Conservation (phyloP, 2,329 filamentous ascomycete genomes). For the Botrytis aclada region DNA sequence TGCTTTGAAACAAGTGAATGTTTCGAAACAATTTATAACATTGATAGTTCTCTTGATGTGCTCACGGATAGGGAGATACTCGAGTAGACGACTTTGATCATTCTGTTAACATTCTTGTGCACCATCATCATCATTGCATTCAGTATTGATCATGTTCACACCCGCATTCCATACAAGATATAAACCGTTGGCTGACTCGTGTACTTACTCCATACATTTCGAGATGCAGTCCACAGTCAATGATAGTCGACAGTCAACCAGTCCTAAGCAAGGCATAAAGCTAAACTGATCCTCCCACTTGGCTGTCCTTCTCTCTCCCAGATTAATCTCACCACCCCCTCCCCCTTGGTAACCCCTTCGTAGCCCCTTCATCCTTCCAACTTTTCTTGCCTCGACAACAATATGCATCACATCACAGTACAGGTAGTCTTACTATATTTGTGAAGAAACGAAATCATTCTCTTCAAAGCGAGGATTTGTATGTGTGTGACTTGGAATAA, state of each 20-base stretch:
- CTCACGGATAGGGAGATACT: neutral
- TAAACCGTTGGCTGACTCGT: neutral
- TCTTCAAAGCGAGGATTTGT: neutral
- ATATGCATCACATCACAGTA: neutral
- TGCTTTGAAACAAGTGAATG: neutral
- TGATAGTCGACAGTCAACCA: neutral
- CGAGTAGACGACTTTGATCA: neutral
- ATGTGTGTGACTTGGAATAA: neutral
- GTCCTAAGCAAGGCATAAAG: neutral
- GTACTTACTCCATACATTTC: neutral
- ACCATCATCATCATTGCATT: neutral
- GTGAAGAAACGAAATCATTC: neutral
- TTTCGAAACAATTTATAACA: neutral
- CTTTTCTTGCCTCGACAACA: neutral
- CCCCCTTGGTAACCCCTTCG: too few relatives aligned
- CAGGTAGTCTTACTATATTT: neutral
- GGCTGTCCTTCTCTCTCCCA: neutral
- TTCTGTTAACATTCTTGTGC: neutral
- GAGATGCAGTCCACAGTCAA: neutral
- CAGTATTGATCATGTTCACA: neutral
- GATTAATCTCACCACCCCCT: neutral
- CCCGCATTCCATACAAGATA: neutral
- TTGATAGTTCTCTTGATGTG: neutral
- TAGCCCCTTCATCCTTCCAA: neutral
- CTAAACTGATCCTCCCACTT: constrained; percentile 3